Base-by-base conservation (phyloP, 1,139 yeast genomes). In the Sugiyamaella grinbergsii region DNA sequence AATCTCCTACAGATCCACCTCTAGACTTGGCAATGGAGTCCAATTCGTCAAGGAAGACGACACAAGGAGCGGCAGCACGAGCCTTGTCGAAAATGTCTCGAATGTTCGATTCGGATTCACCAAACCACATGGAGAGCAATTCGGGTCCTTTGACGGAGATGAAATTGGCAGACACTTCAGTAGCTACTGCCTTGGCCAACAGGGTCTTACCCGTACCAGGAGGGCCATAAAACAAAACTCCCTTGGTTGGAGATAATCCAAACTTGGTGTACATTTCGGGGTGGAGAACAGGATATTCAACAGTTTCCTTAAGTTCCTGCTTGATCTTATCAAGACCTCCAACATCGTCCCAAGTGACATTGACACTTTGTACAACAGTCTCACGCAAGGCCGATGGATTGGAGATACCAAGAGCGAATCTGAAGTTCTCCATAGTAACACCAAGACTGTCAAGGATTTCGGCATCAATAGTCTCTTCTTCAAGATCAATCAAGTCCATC, bases 191-290 rank as follows among this genome's bases (percentile, higher is more conserved):
- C 73, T 93, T 93, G 42, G 98, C 98, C 63, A 93, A 79, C 66
- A 93, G 77, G 5, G 98, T 91, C 74, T 91, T 91, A 88, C 98
- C 98, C 58, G 98, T 91, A 84, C 98, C 98, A 56, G 98, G 98
- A 52, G 98, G 98, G 63, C 99, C 99, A 72, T 87, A 93, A 78
- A 94, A 93, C 69, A 94, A 78, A 60, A 93, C 98, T 76, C 99
- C 99, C 76, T 91, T 91, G 49, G 98, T 83, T 51, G 98, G 98
- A 16, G 98, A 85, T 71, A 93, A 81, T 58, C 98, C 98, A 69
- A 93, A 91, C 76, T 93, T 93, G 73, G 94, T 89, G 75, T 90
- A 93, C 79, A 91, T 96, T 67, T 93, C 98, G 70, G 99, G 98
- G 72, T 93, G 98, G 69, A 91, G 79, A 50, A 93, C 98, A 32